Evolutionary conservation across 805 yeast species (phyloP), one percentile per base, ranked within the genome.

Genomic region (Metschnikowia gelsemii): DNA sequence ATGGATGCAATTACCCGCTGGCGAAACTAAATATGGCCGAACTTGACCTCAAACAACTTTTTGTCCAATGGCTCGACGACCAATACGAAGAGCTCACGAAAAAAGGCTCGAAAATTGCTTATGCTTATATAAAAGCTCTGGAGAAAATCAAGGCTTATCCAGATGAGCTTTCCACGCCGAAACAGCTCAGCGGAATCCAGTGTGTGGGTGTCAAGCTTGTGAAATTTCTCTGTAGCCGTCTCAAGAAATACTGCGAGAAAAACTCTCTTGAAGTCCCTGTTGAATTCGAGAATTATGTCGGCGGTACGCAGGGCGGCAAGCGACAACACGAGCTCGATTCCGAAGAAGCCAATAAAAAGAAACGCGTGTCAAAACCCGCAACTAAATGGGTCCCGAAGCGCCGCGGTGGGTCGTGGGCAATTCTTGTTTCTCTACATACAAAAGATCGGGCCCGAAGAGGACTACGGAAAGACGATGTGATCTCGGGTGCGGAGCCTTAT

Each of bases 341-440:
- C 16, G 52, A 46, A 5, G 40, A n/a, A 11, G 32, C 43, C 18
- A 22, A 41, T 24, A 36, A 43, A 32, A 49, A 37, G 32, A 28
- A 42, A 34, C 34, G 33, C 28, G 31, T 17, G 23, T 28, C 39
- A 31, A 28, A 42, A 34, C 34, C 32, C 28, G 31, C 18, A 21
- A 30, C 39, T 30, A 68, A 62, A 26, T 88, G 85, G 58, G 72
- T 88, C 0, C 97, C 97, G 0, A 72, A 70, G 35, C 78, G 79
- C 46, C 64, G 90, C 25, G 79, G 93, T 0, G 96, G 96, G 1
- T 95, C 86, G 0, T 90, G 86, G 64, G 96, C 93, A 0, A 84
- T 89, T 7, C 53, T 89, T 14, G 46, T 87, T 14, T 81, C 82
- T 0, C 62, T 89, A 3, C 63, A 70, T 36, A 68, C 76, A 32